Base-by-base conservation (phyloP, 1,139 yeast genomes). In the Scheffersomyces parashehatae region DNA sequence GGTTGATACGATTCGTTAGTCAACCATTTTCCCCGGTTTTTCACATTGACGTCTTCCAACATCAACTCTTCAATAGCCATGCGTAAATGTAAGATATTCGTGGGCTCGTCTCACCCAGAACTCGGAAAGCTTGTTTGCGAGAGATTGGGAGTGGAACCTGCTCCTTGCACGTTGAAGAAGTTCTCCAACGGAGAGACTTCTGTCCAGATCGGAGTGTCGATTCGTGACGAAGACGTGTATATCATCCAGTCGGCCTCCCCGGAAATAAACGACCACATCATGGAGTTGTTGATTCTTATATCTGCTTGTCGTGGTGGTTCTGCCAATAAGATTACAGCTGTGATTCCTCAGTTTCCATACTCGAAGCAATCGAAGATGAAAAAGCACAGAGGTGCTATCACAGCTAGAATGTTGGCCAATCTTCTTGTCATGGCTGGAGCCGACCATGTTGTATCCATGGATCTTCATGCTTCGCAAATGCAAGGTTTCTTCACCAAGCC, bases 381-480 rank as follows among this genome's bases (percentile, higher is more conserved):
- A 73, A 93, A 89, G 66, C 98, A 93, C 62, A 80, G 99, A 68
- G 99, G 99, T 45, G 98, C 99, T 30, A 95, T 95, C 56, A 91
- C 99, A 4, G 99, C 99, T n/a, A 81, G 98, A 63, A 91, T 95
- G 99, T 78, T 95, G 63, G 98, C 99, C 46, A 93, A 93, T 57
- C 71, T 95, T 59, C 75, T 95, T 53, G 84, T 91, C 44, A 93
- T 93, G 95, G 98, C 99, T 1, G 99, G 99, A 51, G 99, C 98
- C 16, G 99, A 95, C 68, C 99, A 93, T 70, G 95, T 93, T 50
- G 95, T 93, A 35, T 88, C 97, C 5, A 91, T 93, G 98, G 99
- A 93, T 64, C 75, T 93, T 55, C 99, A 95, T 63, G 99, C 99
- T 26, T 85, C 96, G 34, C 99, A 93, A 68, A 95, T 93, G 98